phyloP scores from a whole-genome alignment of 2,329 filamentous ascomycete species.

The Chrysoporthe austroafricana region DNA sequence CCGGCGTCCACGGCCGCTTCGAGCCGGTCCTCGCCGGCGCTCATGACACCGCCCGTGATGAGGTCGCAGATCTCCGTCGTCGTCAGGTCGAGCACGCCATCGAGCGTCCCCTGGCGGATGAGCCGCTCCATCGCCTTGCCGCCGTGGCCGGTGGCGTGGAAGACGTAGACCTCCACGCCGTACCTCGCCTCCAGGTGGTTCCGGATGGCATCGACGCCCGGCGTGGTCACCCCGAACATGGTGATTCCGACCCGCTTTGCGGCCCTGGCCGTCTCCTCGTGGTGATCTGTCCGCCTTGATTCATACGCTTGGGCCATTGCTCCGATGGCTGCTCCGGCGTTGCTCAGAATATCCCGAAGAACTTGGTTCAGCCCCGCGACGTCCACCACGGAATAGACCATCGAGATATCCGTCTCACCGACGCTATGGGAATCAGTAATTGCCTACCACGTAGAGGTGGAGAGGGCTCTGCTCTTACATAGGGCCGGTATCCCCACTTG shows the following conservation, averaged over 20 bases:
- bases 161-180: slow-evolving; percentile 63
- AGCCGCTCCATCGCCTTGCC: slow-evolving; percentile 72
- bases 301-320: slow-evolving; percentile 59
- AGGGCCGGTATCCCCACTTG: slow-evolving; percentile 65
- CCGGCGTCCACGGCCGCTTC: slow-evolving; percentile 59
- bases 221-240: slow-evolving; percentile 77
- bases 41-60: slow-evolving; percentile 65
- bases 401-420: slow-evolving; percentile 68
- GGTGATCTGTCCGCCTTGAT: slow-evolving; percentile 16
- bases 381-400: slow-evolving; percentile 75
- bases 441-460: background rate
- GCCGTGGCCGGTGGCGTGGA: slow-evolving; percentile 68
- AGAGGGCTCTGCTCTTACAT: slow-evolving; percentile 41
- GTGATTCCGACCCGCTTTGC: slow-evolving; percentile 63
- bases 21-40: slow-evolving; percentile 60
- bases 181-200: slow-evolving; percentile 50
- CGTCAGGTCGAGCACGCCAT: slow-evolving; percentile 72
- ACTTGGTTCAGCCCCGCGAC: slow-evolving; percentile 68
- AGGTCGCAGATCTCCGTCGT: slow-evolving; percentile 71
- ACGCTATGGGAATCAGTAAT: slow-evolving; percentile 38
- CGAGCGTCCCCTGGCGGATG: slow-evolving; percentile 58
- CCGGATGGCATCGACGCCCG: slow-evolving; percentile 61
- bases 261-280: background rate
- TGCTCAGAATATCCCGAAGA: slow-evolving; percentile 59
- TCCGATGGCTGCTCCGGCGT: slow-evolving; percentile 64